These are phyloP conservation scores for Dryas drummondii DNA, from an alignment of 306 rosid genomes.

Conservation along the genomic window DNA sequence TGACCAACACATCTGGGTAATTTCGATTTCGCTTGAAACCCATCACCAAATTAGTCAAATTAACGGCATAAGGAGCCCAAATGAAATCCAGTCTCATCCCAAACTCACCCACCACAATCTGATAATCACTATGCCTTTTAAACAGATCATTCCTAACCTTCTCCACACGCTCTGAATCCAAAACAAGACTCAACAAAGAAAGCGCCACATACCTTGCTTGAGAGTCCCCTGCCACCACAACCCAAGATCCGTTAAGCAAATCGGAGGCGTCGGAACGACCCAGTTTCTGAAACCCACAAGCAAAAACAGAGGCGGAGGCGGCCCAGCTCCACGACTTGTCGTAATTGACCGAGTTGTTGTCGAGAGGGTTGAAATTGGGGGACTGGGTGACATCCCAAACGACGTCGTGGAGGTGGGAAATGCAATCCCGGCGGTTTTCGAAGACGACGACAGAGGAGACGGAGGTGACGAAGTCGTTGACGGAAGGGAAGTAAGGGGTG, in stretches of 20 bases:
- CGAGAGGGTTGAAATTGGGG: constrained; percentile 36
- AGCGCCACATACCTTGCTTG: constrained; percentile 65
- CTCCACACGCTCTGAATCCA: constrained; percentile 52
- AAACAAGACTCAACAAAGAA: constrained; percentile 53
- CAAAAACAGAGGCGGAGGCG: constrained; percentile 38
- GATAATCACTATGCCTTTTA: constrained; percentile 73
- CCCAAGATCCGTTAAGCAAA: constrained; percentile 93
- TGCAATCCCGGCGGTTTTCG: constrained; percentile 64
- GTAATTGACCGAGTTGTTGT: constrained; percentile 48
- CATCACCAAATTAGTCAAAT: constrained; percentile 54
- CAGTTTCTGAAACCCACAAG: constrained; percentile 67
- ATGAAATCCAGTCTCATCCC: constrained; percentile 80
- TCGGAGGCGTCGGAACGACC: constrained; percentile 51
- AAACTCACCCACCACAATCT: constrained; percentile 48
- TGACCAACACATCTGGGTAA: constrained; percentile 72
- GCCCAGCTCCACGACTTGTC: constrained; percentile 66
- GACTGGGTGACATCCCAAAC: constrained; percentile 55
- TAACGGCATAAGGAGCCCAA: constrained; percentile 77
- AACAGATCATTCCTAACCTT: constrained; percentile 49
- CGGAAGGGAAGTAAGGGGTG: constrained; percentile 81
- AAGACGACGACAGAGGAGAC: constrained; percentile 64
- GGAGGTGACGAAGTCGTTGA: constrained; percentile 61
- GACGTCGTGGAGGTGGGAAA: constrained; percentile 69
- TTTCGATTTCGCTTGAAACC: constrained; percentile 48
- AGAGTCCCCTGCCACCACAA: constrained; percentile 84